Evolutionary conservation across 306 rosid species (phyloP), one percentile per base, ranked within the genome.

Genomic region (Prunus dulcis): DNA sequence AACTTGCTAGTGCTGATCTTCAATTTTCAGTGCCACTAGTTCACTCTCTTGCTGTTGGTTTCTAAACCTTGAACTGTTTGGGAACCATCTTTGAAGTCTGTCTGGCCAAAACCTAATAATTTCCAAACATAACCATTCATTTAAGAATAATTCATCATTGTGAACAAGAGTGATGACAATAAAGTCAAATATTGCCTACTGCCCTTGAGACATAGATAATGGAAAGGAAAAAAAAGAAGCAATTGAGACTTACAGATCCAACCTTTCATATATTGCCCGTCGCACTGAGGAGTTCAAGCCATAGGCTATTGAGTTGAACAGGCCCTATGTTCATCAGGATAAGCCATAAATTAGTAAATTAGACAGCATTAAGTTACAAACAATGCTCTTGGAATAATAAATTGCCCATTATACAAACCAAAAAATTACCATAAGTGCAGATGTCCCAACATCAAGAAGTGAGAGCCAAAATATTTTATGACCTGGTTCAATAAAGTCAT

Each of bases 241-340:
- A 47, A 74, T 6, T 3, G 67, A 28, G 25, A 82, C 97, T 91
- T 84, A 96, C 99, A 86, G 84, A 64, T 92, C 96, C 63, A 91
- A 69, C 80, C 99, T 88, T 86, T 96, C 99, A 70, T 82, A 77
- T 83, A 96, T 82, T 81, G 93, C 96, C 50, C 93, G 90, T n/a
- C 97, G 92, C 61, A 96, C 99, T 57, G 99, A 91, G 81, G 99
- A 91, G 82, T 92, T 96, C 79, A 96, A 88, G 82, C 98, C 99
- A 81, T 96, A 96, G 15, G 99, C 99, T 73, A 92, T 92, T 75
- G 99, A 96, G 88, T 96, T 96, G 81, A 96, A 96, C 79, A 96
- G 90, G 52, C 99, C 98, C 99, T 92, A 82, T 56, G 87, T n/a
- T 65, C 38, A 56, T 13, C 46, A 43, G 14, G 20, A 49, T 45